phyloP scores from a whole-genome alignment of 2,329 filamentous ascomycete genomes.

The Diaporthe capsici region DNA sequence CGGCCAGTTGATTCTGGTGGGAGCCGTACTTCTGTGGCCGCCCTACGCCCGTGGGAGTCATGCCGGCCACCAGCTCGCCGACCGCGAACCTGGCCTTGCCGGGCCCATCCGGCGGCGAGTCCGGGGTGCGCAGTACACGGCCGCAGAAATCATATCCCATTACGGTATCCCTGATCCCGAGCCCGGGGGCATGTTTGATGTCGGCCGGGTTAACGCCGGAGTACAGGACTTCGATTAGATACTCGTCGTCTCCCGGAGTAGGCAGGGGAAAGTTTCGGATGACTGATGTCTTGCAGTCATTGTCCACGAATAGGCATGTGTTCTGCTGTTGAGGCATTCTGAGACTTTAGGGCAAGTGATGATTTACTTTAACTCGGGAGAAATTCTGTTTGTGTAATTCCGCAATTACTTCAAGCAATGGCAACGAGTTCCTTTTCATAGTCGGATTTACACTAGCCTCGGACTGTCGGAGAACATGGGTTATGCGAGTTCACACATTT shows the following conservation, averaged over 20 bases:
- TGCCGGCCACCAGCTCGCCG: conserved; percentile 9
- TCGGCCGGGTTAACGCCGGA: conserved; percentile 42
- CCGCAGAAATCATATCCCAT: conserved; percentile 42
- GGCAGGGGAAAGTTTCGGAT: not conserved
- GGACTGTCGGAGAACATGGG: not conserved
- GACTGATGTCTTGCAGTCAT: conserved; percentile 21
- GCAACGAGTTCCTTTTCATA: not conserved
- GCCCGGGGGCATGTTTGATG: conserved; percentile 30
- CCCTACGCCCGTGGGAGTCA: not conserved
- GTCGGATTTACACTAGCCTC: conserved; percentile 18
- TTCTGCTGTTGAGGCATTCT: conserved; percentile 9
- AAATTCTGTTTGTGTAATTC: not conserved
- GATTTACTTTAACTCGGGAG: not conserved
- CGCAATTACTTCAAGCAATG: not conserved
- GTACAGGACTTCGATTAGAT: conserved; percentile 37
- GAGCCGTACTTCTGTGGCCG: conserved; percentile 1
- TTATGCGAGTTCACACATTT: not conserved
- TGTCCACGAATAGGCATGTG: conserved; percentile 1
- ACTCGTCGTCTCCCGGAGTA: conserved; percentile 26
- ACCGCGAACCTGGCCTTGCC: not conserved
- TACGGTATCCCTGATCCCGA: conserved; percentile 36
- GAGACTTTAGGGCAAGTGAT: not conserved
- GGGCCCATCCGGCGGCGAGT: not conserved
- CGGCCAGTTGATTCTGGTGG: not conserved
- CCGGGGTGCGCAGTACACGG: not conserved